Conservation (phyloP, 1,284 basidiomycete genomes). For the Boletus albobrunnescens region DNA sequence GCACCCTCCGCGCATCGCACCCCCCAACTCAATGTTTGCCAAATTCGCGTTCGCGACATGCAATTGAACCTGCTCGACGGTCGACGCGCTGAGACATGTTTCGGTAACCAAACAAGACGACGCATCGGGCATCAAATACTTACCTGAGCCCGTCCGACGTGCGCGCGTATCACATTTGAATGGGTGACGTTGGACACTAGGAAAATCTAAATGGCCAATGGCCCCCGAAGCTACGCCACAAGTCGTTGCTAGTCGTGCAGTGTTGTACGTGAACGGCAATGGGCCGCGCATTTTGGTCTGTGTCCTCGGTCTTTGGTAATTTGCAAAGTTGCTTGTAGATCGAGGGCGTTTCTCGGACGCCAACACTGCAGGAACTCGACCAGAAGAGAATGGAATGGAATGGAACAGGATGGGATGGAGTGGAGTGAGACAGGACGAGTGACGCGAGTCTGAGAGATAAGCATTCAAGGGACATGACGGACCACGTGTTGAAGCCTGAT, state of each 20-base stretch:
- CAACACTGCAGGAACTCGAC: no score
- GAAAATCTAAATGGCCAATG: not conserved
- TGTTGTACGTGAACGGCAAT: no score
- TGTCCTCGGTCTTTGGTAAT: not conserved
- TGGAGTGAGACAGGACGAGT: no score
- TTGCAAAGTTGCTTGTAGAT: not conserved
- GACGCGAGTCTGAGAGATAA: conserved; percentile 5
- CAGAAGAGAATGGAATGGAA: no score
- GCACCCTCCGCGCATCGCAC: not conserved
- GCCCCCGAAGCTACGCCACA: no score
- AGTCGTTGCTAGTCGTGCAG: no score
- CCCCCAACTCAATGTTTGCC: not conserved
- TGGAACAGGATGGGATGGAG: not conserved
- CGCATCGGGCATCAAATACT: not conserved
- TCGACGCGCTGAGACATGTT: not conserved
- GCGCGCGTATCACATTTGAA: not conserved
- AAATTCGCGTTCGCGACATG: not conserved
- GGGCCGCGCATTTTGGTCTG: not conserved
- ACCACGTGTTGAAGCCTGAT: conserved; percentile 1
- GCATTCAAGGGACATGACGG: not conserved
- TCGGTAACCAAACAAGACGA: not conserved
- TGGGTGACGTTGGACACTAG: not conserved
- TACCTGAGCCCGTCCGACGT: not conserved
- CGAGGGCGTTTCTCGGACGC: not conserved
- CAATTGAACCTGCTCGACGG: not conserved